Base-by-base conservation (phyloP, 129 eudicot species). In the Deinandra increscens region DNA sequence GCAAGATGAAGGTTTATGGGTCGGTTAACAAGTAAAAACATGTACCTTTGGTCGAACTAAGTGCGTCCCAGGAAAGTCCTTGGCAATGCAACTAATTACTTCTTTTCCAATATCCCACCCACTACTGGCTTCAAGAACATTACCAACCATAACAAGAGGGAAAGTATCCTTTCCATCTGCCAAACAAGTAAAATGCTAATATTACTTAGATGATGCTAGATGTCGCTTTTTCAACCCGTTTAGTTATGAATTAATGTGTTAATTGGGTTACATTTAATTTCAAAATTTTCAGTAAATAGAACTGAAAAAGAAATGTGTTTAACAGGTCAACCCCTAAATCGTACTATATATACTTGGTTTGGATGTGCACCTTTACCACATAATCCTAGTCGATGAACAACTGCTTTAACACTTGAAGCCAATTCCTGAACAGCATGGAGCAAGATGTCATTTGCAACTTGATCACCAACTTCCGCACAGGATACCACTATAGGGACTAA, bases 81-180 rank as follows among this genome's bases (percentile, higher is more conserved):
- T 82, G 55, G 87, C 68, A 75, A 92, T 68, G 71, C 96, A 82
- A 43, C 55, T 72, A 17, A 84, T 89, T 17, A 89, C 94, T 78
- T 86, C 88, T 66, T 74, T 85, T 46, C 95, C 91, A 34, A 92
- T 89, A 74, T 92, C 98, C 98, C 98, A 88, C 43, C 75, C 83
- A 81, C 74, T 82, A 58, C 89, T 89, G 49, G 98, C 91, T 78
- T 86, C 89, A 75, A 92, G 98, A 71, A 89, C 87, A 20, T 89
- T 91, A 50, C 98, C 98, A 70, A 92, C 98, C 98, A 92, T 80
- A 6, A 92, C 98, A 29, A 92, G 88, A 60, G 95, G 95, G 70
- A 84, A 92, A 13, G 73, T 53, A 49, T 82, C 85, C 54, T 78
- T 85, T 56, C 93, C 96, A 80, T 84, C 98, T 92, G 81, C 78